These are phyloP conservation scores for Amphibolis antarctica DNA, from an alignment of 106 monocot species.

Conservation along the genomic window DNA sequence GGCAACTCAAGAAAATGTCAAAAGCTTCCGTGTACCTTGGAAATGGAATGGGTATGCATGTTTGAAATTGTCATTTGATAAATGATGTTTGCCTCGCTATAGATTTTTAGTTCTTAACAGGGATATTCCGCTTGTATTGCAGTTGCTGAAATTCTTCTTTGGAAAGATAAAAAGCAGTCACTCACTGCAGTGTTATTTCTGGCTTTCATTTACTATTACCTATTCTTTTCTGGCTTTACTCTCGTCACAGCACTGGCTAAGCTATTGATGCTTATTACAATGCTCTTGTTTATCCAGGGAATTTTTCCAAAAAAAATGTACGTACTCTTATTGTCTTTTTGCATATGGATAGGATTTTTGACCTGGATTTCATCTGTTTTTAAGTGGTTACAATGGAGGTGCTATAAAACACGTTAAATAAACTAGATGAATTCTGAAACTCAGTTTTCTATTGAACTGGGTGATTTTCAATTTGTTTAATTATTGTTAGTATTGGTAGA, in stretches of 20 bases:
- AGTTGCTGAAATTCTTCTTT: conserved; percentile 77
- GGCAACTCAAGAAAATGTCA: conserved; percentile 24
- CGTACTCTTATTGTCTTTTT: not conserved
- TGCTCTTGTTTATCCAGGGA: conserved; percentile 73
- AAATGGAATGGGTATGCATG: conserved; percentile 51
- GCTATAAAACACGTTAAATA: too few relatives aligned
- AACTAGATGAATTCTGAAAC: too few relatives aligned
- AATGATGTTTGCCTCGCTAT: not conserved
- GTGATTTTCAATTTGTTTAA: too few relatives aligned
- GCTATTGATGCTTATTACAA: conserved; percentile 46
- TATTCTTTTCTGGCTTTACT: conserved; percentile 65
- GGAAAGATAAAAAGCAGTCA: conserved; percentile 78
- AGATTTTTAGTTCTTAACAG: conserved; percentile 1
- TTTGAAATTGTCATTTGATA: not conserved
- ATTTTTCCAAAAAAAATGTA: conserved; percentile 71
- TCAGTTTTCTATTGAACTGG: too few relatives aligned
- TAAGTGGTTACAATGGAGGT: not conserved
- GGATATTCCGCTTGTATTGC: conserved; percentile 16
- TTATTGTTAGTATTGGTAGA: too few relatives aligned
- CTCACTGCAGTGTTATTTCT: conserved; percentile 43
- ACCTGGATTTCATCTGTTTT: not conserved
- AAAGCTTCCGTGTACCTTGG: conserved; percentile 68
- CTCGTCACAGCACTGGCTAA: conserved; percentile 64
- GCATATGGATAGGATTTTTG: not conserved
- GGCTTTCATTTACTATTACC: conserved; percentile 52